Conservation (phyloP, 352 stramenopile species). For the Phytophthora colocasiae region DNA sequence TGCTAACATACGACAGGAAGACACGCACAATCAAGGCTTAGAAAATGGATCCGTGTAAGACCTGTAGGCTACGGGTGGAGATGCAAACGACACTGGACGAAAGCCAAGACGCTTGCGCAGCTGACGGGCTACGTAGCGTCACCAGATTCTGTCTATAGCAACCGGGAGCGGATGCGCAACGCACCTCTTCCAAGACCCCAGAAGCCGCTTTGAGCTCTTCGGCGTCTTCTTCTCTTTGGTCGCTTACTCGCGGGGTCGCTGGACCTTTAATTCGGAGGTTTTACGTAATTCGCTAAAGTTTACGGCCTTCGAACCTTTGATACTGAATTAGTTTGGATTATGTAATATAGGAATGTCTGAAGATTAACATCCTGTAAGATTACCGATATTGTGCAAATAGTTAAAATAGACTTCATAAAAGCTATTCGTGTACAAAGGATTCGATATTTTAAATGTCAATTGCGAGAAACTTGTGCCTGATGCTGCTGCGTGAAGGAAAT, state of each 20-base stretch:
- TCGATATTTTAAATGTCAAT: not conserved
- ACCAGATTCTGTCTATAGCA: conserved; percentile 3
- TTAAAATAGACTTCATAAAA: not conserved
- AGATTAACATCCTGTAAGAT: too few relatives aligned
- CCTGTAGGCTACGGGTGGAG: not conserved
- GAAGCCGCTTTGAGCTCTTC: conserved; percentile 42
- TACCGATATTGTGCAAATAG: too few relatives aligned
- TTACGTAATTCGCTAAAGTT: conserved; percentile 14
- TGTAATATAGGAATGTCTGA: too few relatives aligned
- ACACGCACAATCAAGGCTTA: conserved; percentile 30
- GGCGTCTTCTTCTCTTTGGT: conserved; percentile 42
- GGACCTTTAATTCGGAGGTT: conserved; percentile 11
- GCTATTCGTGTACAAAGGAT: not conserved
- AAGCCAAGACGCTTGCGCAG: conserved; percentile 9
- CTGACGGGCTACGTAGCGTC: not conserved
- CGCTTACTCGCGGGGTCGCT: conserved; percentile 20
- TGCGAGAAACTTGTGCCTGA: not conserved
- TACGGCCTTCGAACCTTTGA: conserved; percentile 5
- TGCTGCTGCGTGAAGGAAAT: conserved; percentile 19
- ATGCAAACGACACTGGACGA: conserved; percentile 6
- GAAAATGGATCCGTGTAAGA: not conserved
- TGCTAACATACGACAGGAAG: conserved; percentile 29
- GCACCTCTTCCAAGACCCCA: conserved; percentile 42
- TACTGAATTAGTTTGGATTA: too few relatives aligned
- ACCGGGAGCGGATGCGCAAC: conserved; percentile 23